These are phyloP conservation scores for Russula sp. DNA, from an alignment of 768 basidiomycete genomes.

Conservation along the genomic window DNA sequence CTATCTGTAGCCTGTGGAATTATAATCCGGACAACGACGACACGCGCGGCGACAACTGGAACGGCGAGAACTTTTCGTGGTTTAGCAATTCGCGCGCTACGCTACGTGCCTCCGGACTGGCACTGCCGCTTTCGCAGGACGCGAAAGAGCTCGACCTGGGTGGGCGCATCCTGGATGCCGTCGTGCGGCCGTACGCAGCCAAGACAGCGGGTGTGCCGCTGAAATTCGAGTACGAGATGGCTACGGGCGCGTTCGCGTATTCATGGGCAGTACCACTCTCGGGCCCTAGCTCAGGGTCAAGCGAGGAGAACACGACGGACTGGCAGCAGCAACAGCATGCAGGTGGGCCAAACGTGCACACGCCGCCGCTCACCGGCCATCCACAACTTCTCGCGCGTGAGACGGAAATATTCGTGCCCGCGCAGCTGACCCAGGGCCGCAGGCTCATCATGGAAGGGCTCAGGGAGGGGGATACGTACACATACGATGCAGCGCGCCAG, in stretches of 20 bases:
- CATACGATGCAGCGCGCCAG: constrained; percentile 60
- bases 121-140: constrained; percentile 51
- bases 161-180: constrained; percentile 62
- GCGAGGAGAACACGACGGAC: not conserved
- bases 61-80: constrained; percentile 97
- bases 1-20: constrained; percentile 70
- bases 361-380: constrained; percentile 39
- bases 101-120: constrained; percentile 29
- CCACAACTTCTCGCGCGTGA: constrained; percentile 45
- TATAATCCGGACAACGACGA: constrained; percentile 90
- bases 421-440: constrained; percentile 50
- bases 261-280: constrained; percentile 50
- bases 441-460: constrained; percentile 56
- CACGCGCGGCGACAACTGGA: constrained; percentile 79
- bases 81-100: constrained; percentile 50
- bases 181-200: constrained; percentile 88
- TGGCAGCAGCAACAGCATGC: not conserved
- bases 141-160: constrained; percentile 78
- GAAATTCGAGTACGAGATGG: constrained; percentile 70
- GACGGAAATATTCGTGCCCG: constrained; percentile 82
- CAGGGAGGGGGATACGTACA: constrained; percentile 42
- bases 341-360: constrained; percentile 26
- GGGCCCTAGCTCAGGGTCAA: constrained; percentile 9
- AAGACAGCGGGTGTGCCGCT: constrained; percentile 85
- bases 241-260: constrained; percentile 57